Evolutionary conservation across 306 rosid species (phyloP).

Genomic region (Prinsepia uniflora): DNA sequence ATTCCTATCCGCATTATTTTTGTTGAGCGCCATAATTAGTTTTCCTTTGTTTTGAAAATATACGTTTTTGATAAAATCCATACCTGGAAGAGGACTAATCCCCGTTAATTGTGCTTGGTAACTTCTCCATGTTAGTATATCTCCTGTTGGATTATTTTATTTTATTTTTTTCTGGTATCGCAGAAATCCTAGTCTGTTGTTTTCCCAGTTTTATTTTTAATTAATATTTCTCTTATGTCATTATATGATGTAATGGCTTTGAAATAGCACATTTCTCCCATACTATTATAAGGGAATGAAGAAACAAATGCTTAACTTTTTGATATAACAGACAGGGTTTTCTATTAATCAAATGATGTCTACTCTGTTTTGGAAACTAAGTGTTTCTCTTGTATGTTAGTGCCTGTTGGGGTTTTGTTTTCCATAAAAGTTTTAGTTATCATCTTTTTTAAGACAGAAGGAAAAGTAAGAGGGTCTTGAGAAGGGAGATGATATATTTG

Average conservation of each 20-base stretch:
- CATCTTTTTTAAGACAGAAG: not conserved
- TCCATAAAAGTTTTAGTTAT: not conserved
- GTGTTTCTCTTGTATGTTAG: not conserved
- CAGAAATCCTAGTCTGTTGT: not conserved
- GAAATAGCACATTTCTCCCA: not conserved
- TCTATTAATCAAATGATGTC: not conserved
- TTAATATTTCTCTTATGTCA: not conserved
- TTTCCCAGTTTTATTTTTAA: not conserved
- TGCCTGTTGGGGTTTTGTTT: too few species aligned
- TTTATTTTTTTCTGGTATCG: not conserved
- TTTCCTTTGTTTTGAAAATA: not conserved
- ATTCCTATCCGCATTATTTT: conserved; percentile 4
- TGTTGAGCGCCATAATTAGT: not conserved
- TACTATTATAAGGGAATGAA: too few species aligned
- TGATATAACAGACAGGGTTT: not conserved
- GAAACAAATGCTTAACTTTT: not conserved
- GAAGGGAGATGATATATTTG: not conserved
- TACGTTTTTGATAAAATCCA: not conserved
- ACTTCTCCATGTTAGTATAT: not conserved
- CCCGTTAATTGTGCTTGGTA: not conserved
- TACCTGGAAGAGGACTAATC: not conserved
- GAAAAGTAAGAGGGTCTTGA: not conserved
- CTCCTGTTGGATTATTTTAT: not conserved
- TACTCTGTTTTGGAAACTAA: not conserved
- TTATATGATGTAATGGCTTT: not conserved